Base-by-base conservation (phyloP, 2,329 filamentous ascomycete species). In the Aspergillus glaucus region DNA sequence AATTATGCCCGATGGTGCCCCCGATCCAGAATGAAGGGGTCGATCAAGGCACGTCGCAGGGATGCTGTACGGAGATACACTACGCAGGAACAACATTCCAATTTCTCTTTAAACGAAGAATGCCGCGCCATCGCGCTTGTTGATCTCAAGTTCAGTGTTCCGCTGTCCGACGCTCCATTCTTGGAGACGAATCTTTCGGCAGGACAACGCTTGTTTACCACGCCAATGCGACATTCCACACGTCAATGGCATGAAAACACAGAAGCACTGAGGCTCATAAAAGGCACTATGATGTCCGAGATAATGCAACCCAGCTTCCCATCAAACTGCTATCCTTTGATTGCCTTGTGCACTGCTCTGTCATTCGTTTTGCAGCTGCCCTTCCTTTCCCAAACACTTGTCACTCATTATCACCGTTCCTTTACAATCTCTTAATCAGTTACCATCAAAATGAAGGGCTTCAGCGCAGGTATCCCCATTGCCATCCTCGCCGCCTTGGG, bases 381-480 rank as follows among this genome's bases (percentile, higher is more conserved):
- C 34, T 17, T 37, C 34, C 15, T 17, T 3, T 37, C 14, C n/a
- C n/a, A 3, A 37, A 30, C 10, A 30, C 10, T 4, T 12, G 34
- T 37, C 34, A 19, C 17, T 40, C 37, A 40, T 40, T 40, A 40
- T 12, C 10, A 6, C 3, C 6, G 5, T 21, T 40, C 2, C 12
- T 37, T 37, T 15, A 15, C 34, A 3, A 37, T 17, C 34, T 42
- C 40, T 22, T 21, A 21, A 42, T 22, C 17, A 42, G 10, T 4
- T 43, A 47, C 47, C 21, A 43, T 30, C 54, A 60, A 46, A 12
- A 70, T 70, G 67, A 70, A 69, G 61, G 62, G 60, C 42, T 58
- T 69, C 42, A 56, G 62, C 26, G 61, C 56, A 41, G 66, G 65
- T 45, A 63, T 70, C 41, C 64, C 67, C 4, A 51, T 70, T 15